Base-by-base conservation (phyloP, 805 yeast genomes). In the Starmerella floris region DNA sequence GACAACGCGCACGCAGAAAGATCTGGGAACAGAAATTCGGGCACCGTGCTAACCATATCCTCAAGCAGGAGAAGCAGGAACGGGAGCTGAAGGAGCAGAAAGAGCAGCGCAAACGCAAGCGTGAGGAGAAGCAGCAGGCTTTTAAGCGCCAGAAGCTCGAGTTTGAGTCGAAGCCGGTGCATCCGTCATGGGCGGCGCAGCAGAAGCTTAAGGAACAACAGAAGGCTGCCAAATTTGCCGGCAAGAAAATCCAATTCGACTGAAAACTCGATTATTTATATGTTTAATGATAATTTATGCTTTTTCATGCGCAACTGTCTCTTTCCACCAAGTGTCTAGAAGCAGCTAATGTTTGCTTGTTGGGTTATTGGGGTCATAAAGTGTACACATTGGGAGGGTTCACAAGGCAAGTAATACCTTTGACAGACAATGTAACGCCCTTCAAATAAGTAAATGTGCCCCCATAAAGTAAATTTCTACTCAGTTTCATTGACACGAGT, bases 111-210 rank as follows among this genome's bases (percentile, higher is more conserved):
- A 41, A 42, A 33, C 52, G 50, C 13, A 28, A 40, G 38, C 16
- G 19, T 20, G 48, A 39, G 13, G 45, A 42, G 28, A 41, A 44
- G 21, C 40, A 40, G 35, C 25, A 20, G 19, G 28, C 40, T 22
- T 58, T 9, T 75, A 49, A 17, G 52, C 26, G 45, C 39, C 45
- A 31, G 31, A 44, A 42, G 49, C 44, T 46, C 49, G 51, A 43
- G 41, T 49, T 48, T 11, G 57, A 49, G 16, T 51, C 56, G 19
- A 56, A 57, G 39, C 63, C 68, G 5, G 49, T 81, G 50, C 99
- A 91, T 72, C 99, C 99, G n/a, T 91, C 98, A 2, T 91, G 99
- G 99, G 78, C 74, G 53, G 98, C 98, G 20, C 83, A 82, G 65
- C 76, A 73, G 64, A 62, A 72, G 49, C 82, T 77, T 23, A 80